Conservation (phyloP, 2,329 filamentous ascomycete species). For the Xylariales sp. region DNA sequence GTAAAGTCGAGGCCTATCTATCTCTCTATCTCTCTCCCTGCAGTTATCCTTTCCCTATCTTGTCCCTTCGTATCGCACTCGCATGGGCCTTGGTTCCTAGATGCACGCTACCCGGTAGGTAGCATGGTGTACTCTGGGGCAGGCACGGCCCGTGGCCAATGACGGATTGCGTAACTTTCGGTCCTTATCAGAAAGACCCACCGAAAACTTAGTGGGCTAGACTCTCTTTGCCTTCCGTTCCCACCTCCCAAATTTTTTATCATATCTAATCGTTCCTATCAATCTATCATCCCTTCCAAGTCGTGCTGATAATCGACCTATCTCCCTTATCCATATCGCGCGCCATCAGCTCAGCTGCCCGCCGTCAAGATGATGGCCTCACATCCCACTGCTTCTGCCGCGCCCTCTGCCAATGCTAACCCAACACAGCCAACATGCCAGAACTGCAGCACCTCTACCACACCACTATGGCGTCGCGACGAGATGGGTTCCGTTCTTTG, state of each 20-base stretch:
- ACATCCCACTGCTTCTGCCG: conserved; percentile 50
- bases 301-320: conserved; percentile 33
- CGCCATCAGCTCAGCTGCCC: conserved; percentile 35
- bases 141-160: conserved; percentile 29
- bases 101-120: conserved; percentile 9
- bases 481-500: conserved; percentile 95
- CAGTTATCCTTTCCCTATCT: conserved; percentile 17
- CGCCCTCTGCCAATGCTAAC: conserved; percentile 58
- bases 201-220: conserved; percentile 25
- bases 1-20: conserved; percentile 19
- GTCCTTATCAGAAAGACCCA: conserved; percentile 38
- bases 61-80: conserved; percentile 15
- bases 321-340: conserved; percentile 38
- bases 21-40: not conserved
- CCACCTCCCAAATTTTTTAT: conserved; percentile 43
- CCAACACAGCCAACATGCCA: conserved; percentile 91
- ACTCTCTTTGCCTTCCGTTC: conserved; percentile 25
- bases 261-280: conserved; percentile 46
- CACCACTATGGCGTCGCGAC: conserved; percentile 96
- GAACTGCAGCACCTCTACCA: conserved; percentile 95
- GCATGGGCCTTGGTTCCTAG: conserved; percentile 11
- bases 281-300: conserved; percentile 33
- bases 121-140: not conserved
- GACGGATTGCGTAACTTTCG: conserved; percentile 5
- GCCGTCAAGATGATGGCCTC: conserved; percentile 50